Percentiles rank a stretch among this genome's conserved stretches.
These are phyloP conservation scores for Lachancea thermotolerans DNA, from an alignment of 805 yeast genomes.

Conservation along the genomic window DNA sequence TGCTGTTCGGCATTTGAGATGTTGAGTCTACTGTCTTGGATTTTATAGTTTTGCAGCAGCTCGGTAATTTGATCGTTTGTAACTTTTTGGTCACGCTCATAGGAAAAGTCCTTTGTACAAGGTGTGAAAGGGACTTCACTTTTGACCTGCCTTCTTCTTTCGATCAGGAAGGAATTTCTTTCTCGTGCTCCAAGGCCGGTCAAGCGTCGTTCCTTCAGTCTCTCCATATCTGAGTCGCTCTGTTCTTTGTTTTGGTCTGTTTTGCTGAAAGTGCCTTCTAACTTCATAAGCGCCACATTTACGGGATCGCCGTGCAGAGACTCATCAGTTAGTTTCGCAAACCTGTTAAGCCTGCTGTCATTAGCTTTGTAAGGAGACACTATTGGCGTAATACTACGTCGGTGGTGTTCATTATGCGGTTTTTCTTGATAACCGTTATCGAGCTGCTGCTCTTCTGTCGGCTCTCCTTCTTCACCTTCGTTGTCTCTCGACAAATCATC, in stretches of 20 bases:
- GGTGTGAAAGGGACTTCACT: slow-evolving; percentile 31
- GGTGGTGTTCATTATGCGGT: slow-evolving; percentile 4
- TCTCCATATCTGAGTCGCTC: slow-evolving; percentile 5
- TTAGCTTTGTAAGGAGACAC: slow-evolving; percentile 2
- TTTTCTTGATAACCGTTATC: slow-evolving; percentile 1
- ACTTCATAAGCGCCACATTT: slow-evolving; percentile 62
- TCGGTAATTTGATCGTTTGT: slow-evolving; percentile 17
- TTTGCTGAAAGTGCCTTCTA: slow-evolving; percentile 56
- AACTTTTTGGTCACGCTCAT: slow-evolving; percentile 3
- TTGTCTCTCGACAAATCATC: slow-evolving; percentile 3
- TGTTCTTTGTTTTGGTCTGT: slow-evolving; percentile 8
- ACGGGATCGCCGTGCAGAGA: slow-evolving; percentile 62
- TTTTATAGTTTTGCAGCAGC: slow-evolving; percentile 20
- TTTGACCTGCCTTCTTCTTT: slow-evolving; percentile 36
- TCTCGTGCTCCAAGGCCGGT: slow-evolving; percentile 17
- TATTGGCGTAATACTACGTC: slow-evolving; percentile 7
- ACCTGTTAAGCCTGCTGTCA: slow-evolving; percentile 33
- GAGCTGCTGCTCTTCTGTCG: slow-evolving; percentile 1
- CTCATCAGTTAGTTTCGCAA: slow-evolving; percentile 83
- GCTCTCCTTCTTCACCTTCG: slow-evolving; percentile 1
- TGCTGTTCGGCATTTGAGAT: slow-evolving; percentile 44
- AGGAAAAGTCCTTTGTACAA: slow-evolving; percentile 6
- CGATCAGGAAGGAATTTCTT: slow-evolving; percentile 31
- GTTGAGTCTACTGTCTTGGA: slow-evolving; percentile 23
- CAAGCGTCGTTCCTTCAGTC: slow-evolving; percentile 6